Percentiles rank a stretch among this genome's conserved stretches.
Conservation (phyloP, 2,329 filamentous ascomycete genomes). For the Aspergillus awamori region DNA sequence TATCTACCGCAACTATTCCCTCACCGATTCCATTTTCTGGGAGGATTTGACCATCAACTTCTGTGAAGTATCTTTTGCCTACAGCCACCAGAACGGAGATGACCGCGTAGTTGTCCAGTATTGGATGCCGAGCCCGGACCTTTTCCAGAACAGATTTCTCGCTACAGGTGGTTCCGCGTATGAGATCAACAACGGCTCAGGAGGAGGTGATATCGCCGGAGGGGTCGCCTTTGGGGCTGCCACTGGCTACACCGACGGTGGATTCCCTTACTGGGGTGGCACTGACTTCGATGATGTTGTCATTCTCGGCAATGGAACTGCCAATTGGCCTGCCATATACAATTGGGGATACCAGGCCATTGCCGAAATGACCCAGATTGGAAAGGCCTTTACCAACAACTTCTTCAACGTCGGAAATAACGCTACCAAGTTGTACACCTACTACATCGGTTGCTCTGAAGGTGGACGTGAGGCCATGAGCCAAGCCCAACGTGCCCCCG, state of each 20-base stretch:
- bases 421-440: neutral
- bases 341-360: slow-evolving; percentile 4
- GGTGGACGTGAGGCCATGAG: neutral
- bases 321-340: slow-evolving; percentile 3
- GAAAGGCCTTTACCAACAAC: slow-evolving; percentile 1
- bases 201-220: neutral
- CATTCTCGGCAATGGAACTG: neutral
- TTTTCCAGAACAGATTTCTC: neutral
- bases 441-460: neutral
- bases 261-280: neutral
- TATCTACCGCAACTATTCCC: neutral
- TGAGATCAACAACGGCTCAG: slow-evolving; percentile 3
- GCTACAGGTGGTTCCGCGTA: neutral
- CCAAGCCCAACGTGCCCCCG: neutral
- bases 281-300: slow-evolving; percentile 1
- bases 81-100: neutral
- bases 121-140: neutral
- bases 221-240: neutral
- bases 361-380: slow-evolving; percentile 1
- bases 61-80: slow-evolving; percentile 1
- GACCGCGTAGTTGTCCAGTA: slow-evolving; percentile 1
- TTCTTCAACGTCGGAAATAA: neutral
- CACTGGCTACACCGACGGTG: neutral
- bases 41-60: slow-evolving; percentile 4
- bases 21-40: neutral